These are phyloP conservation scores for Phytopythium litorale DNA, from an alignment of 352 stramenopile species.

Conservation along the genomic window DNA sequence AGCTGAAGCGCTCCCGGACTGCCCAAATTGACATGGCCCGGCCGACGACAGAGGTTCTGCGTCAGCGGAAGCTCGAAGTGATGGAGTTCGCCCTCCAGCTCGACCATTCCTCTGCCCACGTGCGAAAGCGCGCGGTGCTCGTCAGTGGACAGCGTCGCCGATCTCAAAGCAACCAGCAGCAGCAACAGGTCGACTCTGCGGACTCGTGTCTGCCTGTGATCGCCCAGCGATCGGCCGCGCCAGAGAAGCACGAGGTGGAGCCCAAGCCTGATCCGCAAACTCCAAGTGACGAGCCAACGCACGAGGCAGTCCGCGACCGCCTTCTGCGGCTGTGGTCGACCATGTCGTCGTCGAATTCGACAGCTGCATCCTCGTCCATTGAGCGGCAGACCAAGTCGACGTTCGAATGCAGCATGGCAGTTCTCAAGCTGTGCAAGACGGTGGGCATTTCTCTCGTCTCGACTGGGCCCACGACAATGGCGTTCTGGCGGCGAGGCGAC, in stretches of 20 bases:
- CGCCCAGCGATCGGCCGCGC: not conserved
- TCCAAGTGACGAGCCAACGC: conserved; percentile 22
- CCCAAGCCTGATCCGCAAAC: conserved; percentile 33
- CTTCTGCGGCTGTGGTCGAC: conserved; percentile 42
- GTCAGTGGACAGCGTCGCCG: not conserved
- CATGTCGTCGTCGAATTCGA: conserved; percentile 14
- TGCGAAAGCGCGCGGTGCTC: not conserved
- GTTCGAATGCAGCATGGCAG: conserved; percentile 51
- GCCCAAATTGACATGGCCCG: conserved; percentile 5
- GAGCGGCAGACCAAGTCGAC: conserved; percentile 23
- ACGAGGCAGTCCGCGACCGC: conserved; percentile 23
- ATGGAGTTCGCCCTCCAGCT: conserved; percentile 19
- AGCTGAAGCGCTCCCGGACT: not conserved
- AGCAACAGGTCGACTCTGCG: not conserved
- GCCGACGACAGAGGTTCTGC: conserved; percentile 19
- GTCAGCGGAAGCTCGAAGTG: conserved; percentile 24
- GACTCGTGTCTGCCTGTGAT: not conserved
- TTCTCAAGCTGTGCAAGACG: conserved; percentile 55
- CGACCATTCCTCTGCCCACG: not conserved
- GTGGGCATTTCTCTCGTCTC: conserved; percentile 36
- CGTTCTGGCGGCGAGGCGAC: conserved; percentile 14
- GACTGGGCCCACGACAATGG: conserved; percentile 12
- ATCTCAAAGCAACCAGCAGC: not conserved
- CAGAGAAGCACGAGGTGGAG: not conserved
- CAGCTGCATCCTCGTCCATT: not conserved